Conservation (phyloP, 768 basidiomycete species). For the Galerina marginata region DNA sequence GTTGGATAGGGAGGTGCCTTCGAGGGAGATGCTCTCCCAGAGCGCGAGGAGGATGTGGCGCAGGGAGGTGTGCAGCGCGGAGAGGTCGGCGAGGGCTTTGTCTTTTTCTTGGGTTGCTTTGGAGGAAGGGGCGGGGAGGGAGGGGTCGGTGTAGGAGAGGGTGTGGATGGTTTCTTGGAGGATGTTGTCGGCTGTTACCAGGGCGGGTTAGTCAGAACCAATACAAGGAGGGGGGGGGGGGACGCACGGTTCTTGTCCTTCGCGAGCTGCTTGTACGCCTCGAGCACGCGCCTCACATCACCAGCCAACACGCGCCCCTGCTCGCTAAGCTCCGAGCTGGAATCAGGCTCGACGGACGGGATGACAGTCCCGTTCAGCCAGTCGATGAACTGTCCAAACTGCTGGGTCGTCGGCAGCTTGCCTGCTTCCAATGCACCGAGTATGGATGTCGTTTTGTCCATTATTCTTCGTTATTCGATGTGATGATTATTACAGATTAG, state of each 20-base stretch:
- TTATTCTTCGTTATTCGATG: slow-evolving; percentile 27
- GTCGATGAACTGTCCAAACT: slow-evolving; percentile 58
- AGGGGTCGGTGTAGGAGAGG: slow-evolving; percentile 58
- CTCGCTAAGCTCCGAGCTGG: slow-evolving; percentile 50
- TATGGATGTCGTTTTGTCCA: slow-evolving; percentile 69
- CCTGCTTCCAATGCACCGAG: slow-evolving; percentile 74
- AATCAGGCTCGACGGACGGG: slow-evolving; percentile 43
- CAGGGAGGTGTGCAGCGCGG: slow-evolving; percentile 54
- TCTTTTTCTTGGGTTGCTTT: slow-evolving; percentile 44
- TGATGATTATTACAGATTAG: not conserved
- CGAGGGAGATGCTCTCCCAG: slow-evolving; percentile 57
- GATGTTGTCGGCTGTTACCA: slow-evolving; percentile 58
- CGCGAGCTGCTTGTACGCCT: slow-evolving; percentile 60
- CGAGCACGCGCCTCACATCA: slow-evolving; percentile 56
- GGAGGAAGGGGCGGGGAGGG: slow-evolving; percentile 39
- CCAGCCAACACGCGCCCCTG: slow-evolving; percentile 59
- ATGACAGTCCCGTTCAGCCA: slow-evolving; percentile 57
- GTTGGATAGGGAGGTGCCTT: slow-evolving; percentile 56
- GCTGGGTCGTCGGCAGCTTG: slow-evolving; percentile 69
- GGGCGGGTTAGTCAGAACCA: not conserved
- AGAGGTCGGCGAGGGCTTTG: slow-evolving; percentile 54
- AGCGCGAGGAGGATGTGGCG: slow-evolving; percentile 56
- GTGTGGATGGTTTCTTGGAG: slow-evolving; percentile 74
- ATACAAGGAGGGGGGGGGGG: not conserved
- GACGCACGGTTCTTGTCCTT: slow-evolving; percentile 60